Percentiles rank a stretch among this genome's conserved stretches.
phyloP scores from a whole-genome alignment of 345 rosid species.

The Euclidium syriacum region DNA sequence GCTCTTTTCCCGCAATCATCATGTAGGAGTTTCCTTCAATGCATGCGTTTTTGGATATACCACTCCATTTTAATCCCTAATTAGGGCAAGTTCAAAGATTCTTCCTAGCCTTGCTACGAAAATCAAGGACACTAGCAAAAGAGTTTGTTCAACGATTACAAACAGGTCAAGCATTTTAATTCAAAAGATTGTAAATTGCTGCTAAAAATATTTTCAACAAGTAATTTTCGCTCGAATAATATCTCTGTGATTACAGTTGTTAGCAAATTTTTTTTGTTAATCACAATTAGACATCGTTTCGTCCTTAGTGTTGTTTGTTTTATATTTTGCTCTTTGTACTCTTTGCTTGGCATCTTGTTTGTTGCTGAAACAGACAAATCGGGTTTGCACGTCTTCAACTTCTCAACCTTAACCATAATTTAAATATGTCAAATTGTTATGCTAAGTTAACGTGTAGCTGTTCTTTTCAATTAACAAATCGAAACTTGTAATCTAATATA shows the following conservation, averaged over 20 bases:
- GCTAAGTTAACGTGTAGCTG: neutral
- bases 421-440: neutral
- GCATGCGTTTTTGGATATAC: too few species aligned
- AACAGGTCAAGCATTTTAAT: constrained; percentile 56
- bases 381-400: constrained; percentile 91
- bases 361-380: constrained; percentile 64
- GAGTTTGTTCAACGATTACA: constrained; percentile 77
- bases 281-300: neutral
- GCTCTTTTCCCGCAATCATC: too few species aligned
- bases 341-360: constrained; percentile 11
- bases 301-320: neutral
- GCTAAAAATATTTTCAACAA: constrained; percentile 75
- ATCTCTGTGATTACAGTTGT: neutral
- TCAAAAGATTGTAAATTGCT: constrained; percentile 76
- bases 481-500: neutral
- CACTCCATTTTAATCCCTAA: too few species aligned
- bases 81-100: too few species aligned
- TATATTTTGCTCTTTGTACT: neutral
- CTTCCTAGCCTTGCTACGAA: too few species aligned
- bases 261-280: neutral
- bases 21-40: too few species aligned
- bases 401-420: too few species aligned
- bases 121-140: too few species aligned
- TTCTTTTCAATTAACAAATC: constrained; percentile 1
- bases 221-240: constrained; percentile 37